phyloP scores from a whole-genome alignment of 108 stramenopile genomes.

The Chaetoceros tenuissimus region DNA sequence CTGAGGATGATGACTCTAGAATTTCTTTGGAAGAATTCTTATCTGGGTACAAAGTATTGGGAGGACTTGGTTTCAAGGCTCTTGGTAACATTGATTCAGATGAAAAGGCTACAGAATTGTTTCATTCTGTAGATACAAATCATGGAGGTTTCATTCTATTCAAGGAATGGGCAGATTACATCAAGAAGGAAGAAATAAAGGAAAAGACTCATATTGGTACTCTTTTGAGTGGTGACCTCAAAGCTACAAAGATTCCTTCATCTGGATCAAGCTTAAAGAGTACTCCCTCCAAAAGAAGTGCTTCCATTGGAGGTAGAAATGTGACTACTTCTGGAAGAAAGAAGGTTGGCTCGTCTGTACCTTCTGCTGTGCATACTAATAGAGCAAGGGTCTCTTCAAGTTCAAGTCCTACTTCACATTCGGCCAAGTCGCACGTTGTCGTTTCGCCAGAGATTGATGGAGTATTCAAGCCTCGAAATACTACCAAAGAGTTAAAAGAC shows the following conservation, averaged over 20 bases:
- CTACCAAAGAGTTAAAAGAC: background rate
- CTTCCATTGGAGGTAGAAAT: too few species aligned
- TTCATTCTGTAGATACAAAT: background rate
- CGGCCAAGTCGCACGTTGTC: conserved; percentile 19
- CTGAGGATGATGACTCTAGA: background rate
- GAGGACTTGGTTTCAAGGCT: background rate
- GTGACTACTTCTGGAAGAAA: too few species aligned
- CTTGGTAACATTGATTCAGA: background rate
- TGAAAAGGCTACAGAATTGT: background rate
- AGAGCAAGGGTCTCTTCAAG: too few species aligned
- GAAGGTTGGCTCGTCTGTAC: too few species aligned
- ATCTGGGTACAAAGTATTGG: background rate
- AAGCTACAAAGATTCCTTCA: too few species aligned
- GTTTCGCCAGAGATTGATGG: conserved; percentile 22
- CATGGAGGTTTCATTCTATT: background rate
- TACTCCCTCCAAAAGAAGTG: too few species aligned
- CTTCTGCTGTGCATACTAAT: background rate
- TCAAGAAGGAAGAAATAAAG: too few species aligned
- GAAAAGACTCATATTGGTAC: too few species aligned
- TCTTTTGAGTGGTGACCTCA: too few species aligned
- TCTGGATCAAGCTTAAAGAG: too few species aligned
- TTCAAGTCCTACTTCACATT: conserved; percentile 29
- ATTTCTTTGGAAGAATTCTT: background rate
- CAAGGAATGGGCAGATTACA: background rate
- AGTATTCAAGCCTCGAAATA: background rate